These are phyloP conservation scores for Solanum tarijense DNA, from an alignment of 257 asterid species.

Conservation along the genomic window DNA sequence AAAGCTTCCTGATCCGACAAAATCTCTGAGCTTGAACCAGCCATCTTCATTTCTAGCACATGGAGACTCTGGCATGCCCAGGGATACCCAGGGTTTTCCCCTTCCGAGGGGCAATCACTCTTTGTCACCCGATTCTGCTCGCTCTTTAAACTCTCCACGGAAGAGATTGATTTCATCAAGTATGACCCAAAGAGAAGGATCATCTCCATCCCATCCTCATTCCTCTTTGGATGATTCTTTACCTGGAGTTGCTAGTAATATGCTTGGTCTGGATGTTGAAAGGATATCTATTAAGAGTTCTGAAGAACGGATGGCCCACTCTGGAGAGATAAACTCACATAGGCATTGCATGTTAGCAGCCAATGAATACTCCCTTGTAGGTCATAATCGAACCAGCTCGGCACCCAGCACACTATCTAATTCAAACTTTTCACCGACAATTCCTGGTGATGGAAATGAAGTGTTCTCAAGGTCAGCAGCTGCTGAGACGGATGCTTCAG, in stretches of 20 bases:
- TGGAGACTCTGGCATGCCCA: constrained; percentile 6
- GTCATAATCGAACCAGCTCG: constrained; percentile 17
- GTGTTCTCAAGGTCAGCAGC: background rate
- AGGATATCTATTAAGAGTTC: constrained; percentile 6
- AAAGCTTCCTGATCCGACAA: constrained; percentile 20
- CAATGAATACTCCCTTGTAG: constrained; percentile 9
- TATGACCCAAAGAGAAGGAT: constrained; percentile 7
- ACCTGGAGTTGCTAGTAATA: constrained; percentile 11
- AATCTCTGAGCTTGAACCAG: constrained; percentile 18
- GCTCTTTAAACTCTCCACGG: constrained; percentile 11
- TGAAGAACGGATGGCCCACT: constrained; percentile 9
- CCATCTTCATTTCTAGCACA: constrained; percentile 14
- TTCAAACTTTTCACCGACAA: constrained; percentile 5
- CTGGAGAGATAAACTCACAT: background rate
- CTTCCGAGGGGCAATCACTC: constrained; percentile 16
- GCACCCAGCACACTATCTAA: constrained; percentile 12
- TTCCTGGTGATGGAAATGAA: constrained; percentile 15
- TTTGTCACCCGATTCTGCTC: constrained; percentile 16
- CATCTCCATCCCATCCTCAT: constrained; percentile 8
- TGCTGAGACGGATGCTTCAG: constrained; percentile 3
- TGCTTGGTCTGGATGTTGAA: constrained; percentile 7
- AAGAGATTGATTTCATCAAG: constrained; percentile 1
- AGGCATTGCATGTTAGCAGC: background rate
- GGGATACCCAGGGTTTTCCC: constrained; percentile 7
- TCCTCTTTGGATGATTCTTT: constrained; percentile 21